Percentiles rank a stretch among this genome's conserved stretches.
Evolutionary conservation across 257 asterid species (phyloP).

Genomic region (Datura wrightii): DNA sequence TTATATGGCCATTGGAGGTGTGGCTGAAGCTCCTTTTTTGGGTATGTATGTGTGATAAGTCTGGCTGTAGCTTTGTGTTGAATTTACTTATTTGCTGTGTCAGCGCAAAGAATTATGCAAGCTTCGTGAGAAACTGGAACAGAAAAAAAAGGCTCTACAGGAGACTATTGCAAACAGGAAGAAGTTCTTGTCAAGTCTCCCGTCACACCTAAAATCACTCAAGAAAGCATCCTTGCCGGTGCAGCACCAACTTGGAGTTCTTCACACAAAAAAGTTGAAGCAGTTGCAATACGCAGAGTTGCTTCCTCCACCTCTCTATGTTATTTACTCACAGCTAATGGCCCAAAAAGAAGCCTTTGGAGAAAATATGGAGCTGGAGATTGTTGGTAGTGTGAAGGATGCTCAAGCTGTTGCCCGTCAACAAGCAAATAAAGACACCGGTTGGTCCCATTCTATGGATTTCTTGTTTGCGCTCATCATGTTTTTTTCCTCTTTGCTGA

Average conservation of each 20-base stretch:
- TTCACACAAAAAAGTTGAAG: constrained; percentile 81
- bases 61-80: constrained; percentile 21
- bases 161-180: constrained; percentile 85
- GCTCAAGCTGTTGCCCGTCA: constrained; percentile 89
- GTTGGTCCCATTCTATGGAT: constrained; percentile 40
- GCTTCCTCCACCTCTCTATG: constrained; percentile 94
- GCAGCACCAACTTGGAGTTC: constrained; percentile 82
- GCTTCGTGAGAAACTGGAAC: constrained; percentile 81
- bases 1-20: constrained; percentile 19
- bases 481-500: background rate
- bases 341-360: constrained; percentile 97
- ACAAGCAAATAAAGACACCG: constrained; percentile 80
- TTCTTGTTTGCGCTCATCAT: constrained; percentile 27
- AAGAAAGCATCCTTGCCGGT: constrained; percentile 97
- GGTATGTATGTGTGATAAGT: background rate
- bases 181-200: constrained; percentile 89
- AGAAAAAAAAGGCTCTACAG: constrained; percentile 81
- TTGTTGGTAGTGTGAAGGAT: constrained; percentile 87
- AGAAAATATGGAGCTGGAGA: constrained; percentile 85
- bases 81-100: constrained; percentile 37
- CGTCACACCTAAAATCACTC: constrained; percentile 95
- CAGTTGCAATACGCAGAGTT: constrained; percentile 93
- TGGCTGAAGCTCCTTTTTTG: background rate
- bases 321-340: constrained; percentile 82
- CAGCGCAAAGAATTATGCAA: constrained; percentile 95